Conservation (phyloP, 2,329 filamentous ascomycete genomes). For the Penicillium sp. region DNA sequence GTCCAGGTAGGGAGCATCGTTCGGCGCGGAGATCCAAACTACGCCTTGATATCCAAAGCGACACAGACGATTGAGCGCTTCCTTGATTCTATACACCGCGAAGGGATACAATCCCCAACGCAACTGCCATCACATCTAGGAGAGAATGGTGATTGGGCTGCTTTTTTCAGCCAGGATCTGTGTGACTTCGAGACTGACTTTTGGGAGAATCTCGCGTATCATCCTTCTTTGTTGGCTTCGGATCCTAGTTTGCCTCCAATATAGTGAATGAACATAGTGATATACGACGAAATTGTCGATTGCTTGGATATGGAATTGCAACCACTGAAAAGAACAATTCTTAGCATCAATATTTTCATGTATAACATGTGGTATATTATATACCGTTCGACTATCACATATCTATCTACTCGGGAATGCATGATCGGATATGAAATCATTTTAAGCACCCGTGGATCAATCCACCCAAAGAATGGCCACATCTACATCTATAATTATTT, state of each 20-base stretch:
- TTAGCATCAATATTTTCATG: not conserved
- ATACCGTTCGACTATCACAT: not conserved
- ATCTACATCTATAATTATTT: not conserved
- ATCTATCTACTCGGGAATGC: not conserved
- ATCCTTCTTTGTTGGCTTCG: constrained; percentile 24
- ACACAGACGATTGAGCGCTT: constrained; percentile 28
- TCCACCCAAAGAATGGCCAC: not conserved
- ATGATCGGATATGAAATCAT: too few relatives aligned
- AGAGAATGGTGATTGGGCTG: constrained; percentile 23
- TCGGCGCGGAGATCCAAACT: constrained; percentile 26
- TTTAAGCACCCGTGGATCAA: not conserved
- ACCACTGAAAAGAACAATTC: not conserved
- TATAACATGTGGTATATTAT: not conserved
- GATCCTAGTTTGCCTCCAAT: constrained; percentile 20
- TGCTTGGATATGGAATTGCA: not conserved
- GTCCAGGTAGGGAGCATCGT: constrained; percentile 27
- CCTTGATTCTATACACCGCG: constrained; percentile 26
- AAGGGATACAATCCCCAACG: constrained; percentile 4
- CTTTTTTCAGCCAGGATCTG: constrained; percentile 22
- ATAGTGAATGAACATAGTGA: not conserved
- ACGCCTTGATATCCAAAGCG: constrained; percentile 25
- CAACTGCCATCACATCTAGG: constrained; percentile 12
- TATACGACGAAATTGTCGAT: not conserved
- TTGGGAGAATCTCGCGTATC: constrained; percentile 29
- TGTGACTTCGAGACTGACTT: constrained; percentile 30